Percentiles rank a stretch among this genome's conserved stretches.
Evolutionary conservation across 2,329 filamentous ascomycete species (phyloP).

Genomic region (Scedosporium aurantiacum): DNA sequence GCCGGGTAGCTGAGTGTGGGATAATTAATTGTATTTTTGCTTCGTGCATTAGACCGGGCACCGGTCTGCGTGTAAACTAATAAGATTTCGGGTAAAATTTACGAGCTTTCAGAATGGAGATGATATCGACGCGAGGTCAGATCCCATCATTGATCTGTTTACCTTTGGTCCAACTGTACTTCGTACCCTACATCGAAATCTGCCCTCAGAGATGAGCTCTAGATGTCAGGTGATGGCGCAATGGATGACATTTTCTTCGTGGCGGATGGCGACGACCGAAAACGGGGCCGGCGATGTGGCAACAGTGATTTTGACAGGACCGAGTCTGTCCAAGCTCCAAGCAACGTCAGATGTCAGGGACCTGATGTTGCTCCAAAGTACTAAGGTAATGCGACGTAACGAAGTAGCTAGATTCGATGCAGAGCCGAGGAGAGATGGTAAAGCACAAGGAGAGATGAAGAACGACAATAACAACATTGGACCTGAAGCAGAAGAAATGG

Average conservation of each 20-base stretch:
- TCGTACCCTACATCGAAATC: background rate
- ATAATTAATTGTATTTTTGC: too few species aligned
- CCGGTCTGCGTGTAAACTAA: too few species aligned
- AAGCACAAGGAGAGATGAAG: background rate
- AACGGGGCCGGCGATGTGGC: background rate
- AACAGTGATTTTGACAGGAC: background rate
- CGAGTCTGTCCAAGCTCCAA: background rate
- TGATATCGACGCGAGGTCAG: too few species aligned
- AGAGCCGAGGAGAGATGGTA: background rate
- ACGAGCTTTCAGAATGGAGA: too few species aligned
- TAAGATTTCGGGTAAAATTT: too few species aligned
- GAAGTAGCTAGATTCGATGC: background rate
- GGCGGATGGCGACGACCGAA: background rate
- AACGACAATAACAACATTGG: background rate
- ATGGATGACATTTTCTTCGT: constrained; percentile 2
- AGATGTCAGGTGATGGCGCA: constrained; percentile 1
- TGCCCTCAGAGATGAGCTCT: background rate
- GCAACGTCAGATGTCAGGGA: background rate
- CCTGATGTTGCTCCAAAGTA: background rate
- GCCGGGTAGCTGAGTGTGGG: too few species aligned
- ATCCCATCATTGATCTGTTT: too few species aligned
- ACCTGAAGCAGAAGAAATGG: background rate
- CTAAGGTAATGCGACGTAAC: background rate
- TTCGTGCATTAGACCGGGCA: too few species aligned
- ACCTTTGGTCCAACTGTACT: too few species aligned